Percentiles rank a stretch among this genome's conserved stretches.
Conservation (phyloP, 495 filamentous ascomycete genomes). For the Aspergillus homomorphus region DNA sequence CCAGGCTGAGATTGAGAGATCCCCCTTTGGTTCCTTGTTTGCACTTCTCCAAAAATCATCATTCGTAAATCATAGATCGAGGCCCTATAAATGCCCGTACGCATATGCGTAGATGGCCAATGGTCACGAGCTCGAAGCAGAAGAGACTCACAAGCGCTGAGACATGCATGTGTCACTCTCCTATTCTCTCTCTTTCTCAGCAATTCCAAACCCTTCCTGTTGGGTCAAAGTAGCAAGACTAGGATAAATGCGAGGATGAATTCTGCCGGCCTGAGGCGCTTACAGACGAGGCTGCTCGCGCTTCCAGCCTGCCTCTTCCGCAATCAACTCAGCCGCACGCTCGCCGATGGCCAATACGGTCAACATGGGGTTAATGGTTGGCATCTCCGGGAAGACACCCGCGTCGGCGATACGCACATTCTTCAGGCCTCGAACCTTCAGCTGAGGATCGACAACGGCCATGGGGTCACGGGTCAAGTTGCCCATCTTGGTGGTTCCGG, state of each 20-base stretch:
- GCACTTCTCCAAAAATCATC: not conserved
- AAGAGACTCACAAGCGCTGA: not conserved
- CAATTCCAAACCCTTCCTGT: not conserved
- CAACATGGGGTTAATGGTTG: constrained; percentile 65
- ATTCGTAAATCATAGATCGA: not conserved
- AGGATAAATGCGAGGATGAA: not conserved
- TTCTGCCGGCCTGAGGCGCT: not conserved
- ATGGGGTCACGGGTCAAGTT: constrained; percentile 57
- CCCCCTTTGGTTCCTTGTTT: not conserved
- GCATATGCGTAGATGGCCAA: not conserved
- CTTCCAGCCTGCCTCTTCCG: constrained; percentile 58
- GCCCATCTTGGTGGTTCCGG: constrained; percentile 86
- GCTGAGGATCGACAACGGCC: constrained; percentile 60
- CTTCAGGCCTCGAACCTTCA: constrained; percentile 57
- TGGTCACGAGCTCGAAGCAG: not conserved
- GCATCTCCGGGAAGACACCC: constrained; percentile 67
- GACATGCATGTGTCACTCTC: not conserved
- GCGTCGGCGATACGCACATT: constrained; percentile 63
- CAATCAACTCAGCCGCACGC: constrained; percentile 61
- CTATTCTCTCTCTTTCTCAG: not conserved
- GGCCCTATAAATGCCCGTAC: not conserved
- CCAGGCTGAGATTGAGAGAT: constrained; percentile 1
- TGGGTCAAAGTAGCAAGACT: not conserved
- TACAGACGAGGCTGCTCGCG: constrained; percentile 49
- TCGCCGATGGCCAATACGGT: constrained; percentile 64